Conservation (phyloP, 495 filamentous ascomycete genomes). For the Xylaria cubensis region DNA sequence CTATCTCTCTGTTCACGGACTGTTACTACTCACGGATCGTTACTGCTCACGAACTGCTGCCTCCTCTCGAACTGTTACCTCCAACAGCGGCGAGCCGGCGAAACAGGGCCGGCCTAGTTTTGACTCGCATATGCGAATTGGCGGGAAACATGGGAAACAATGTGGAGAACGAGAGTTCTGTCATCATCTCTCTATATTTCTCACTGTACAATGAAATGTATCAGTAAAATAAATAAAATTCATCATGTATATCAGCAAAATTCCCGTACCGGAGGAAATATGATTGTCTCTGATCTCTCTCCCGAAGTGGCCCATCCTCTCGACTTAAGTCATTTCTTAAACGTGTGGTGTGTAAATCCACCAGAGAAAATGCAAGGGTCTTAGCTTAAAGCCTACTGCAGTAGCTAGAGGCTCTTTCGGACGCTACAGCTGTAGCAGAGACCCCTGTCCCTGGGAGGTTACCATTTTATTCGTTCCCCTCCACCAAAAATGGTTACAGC, state of each 20-base stretch:
- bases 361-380: slow-evolving; percentile 27
- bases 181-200: too few relatives aligned
- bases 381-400: slow-evolving; percentile 28
- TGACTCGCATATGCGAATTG: too few relatives aligned
- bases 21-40: neutral
- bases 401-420: slow-evolving; percentile 17
- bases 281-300: slow-evolving; percentile 4
- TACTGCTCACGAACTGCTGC: too few relatives aligned
- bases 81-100: neutral
- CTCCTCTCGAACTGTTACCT: too few relatives aligned
- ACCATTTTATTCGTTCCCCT: neutral
- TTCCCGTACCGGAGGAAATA: too few relatives aligned
- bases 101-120: too few relatives aligned
- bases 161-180: too few relatives aligned
- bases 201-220: too few relatives aligned
- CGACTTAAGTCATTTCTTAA: slow-evolving; percentile 25
- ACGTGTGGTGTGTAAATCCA: slow-evolving; percentile 31
- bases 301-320: slow-evolving; percentile 14
- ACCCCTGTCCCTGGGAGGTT: too few relatives aligned
- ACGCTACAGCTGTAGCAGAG: slow-evolving; percentile 12
- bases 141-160: too few relatives aligned
- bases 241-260: too few relatives aligned
- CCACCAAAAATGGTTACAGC: slow-evolving; percentile 19
- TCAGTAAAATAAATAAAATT: too few relatives aligned
- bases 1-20: slow-evolving; percentile 1